Evolutionary conservation across 2,329 filamentous ascomycete species (phyloP), one percentile per base, ranked within the genome.

Genomic region (Fusarium graminum): DNA sequence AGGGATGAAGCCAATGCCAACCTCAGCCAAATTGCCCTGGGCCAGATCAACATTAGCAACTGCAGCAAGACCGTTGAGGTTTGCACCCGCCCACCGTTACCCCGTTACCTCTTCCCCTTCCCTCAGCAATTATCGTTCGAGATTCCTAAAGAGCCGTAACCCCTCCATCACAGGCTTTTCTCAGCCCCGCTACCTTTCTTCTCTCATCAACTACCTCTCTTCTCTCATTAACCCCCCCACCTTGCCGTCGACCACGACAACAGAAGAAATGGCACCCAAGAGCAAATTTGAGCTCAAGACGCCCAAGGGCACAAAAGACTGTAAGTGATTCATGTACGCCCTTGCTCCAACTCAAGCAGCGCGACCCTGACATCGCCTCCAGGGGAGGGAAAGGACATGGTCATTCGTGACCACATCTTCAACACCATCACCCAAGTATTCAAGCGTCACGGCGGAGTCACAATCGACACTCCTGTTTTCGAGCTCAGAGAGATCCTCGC

Each of bases 281-380:
- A 72, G 47, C 52, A 75, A 74, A 55, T 75, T 74, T 43, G 72
- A 70, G 79, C 85, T 96, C 76, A 97, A 97, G 84, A 92, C 90
- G 74, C 92, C 93, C 65, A 97, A 97, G 85, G 93, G 93, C 71
- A 97, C 93, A 68, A 92, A 92, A 76, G 93, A 97, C 78, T 97
- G 88, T 88, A 57, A 70, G 70, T 67, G 17, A 45, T 47, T 26
- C 42, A 22, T 17, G 34, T 46, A 39, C 41, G 6, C 13, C 26
- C 13, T 22, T 52, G 6, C 26, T 17, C 32, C 34, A 49, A 41
- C 38, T 14, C 14, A 29, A 45, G 42, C 38, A 25, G 14, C 7
- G 39, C 28, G 34, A n/a, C 17, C 42, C 64, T 72, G 52, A 72
- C 68, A 46, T 36, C 30, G 19, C 17, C 22, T 38, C 40, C 43